Conservation (phyloP, 148 eudicot species). For the Arctostaphylos glauca region DNA sequence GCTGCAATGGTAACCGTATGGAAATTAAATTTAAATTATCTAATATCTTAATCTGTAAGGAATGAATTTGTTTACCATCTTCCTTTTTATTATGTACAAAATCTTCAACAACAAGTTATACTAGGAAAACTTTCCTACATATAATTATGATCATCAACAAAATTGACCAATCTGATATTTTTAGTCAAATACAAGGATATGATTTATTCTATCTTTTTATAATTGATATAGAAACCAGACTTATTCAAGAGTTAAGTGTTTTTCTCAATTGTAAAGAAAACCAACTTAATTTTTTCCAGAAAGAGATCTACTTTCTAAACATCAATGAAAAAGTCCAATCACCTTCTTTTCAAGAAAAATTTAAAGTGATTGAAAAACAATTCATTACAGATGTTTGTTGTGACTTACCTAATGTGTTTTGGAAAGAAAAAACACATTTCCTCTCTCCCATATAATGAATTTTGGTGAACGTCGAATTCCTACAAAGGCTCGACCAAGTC, state of each 20-base stretch:
- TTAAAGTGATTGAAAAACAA: background rate
- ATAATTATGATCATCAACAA: too few species aligned
- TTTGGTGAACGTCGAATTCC: background rate
- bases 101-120: too few species aligned
- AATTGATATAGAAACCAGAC: too few species aligned
- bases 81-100: too few species aligned
- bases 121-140: too few species aligned
- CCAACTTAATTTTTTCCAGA: background rate
- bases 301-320: background rate
- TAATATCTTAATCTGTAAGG: too few species aligned
- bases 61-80: background rate
- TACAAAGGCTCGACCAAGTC: background rate
- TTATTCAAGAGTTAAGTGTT: too few species aligned
- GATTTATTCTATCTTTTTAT: too few species aligned
- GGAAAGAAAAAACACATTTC: background rate
- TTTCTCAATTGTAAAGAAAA: background rate
- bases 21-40: background rate
- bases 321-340: background rate
- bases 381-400: background rate
- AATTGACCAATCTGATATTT: too few species aligned
- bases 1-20: background rate
- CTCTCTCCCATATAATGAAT: background rate
- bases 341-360: background rate
- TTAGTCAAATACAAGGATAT: too few species aligned
- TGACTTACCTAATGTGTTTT: background rate